Percentiles rank a stretch among this genome's conserved stretches.
phyloP scores from a whole-genome alignment of 2,329 filamentous ascomycete species.

The Arthrobotrys megalospora region DNA sequence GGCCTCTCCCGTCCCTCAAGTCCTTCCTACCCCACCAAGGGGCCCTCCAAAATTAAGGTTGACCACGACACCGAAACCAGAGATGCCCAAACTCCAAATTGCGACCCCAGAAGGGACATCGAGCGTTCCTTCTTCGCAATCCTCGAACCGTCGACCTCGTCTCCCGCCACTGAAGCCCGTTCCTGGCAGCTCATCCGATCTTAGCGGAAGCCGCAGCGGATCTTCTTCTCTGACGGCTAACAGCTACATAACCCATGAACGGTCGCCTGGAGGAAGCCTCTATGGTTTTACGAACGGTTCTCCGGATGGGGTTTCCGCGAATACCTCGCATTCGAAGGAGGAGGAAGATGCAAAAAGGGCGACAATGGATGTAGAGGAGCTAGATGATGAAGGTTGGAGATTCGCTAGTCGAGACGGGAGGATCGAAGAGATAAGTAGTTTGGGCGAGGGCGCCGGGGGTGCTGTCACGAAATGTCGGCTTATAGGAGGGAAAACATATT shows the following conservation, averaged over 20 bases:
- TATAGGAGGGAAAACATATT: slow-evolving; percentile 92
- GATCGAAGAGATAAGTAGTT: slow-evolving; percentile 87
- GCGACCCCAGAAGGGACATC: slow-evolving; percentile 52
- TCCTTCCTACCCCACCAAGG: slow-evolving; percentile 56
- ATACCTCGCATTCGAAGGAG: slow-evolving; percentile 60
- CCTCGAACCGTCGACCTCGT: slow-evolving; percentile 43
- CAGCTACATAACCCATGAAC: slow-evolving; percentile 54
- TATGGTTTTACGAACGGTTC: slow-evolving; percentile 59
- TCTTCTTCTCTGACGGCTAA: slow-evolving; percentile 46
- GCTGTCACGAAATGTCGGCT: slow-evolving; percentile 92
- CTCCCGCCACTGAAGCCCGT: slow-evolving; percentile 47
- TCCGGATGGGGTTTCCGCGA: slow-evolving; percentile 49
- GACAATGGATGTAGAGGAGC: slow-evolving; percentile 83
- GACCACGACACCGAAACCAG: slow-evolving; percentile 62
- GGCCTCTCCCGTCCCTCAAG: slow-evolving; percentile 52
- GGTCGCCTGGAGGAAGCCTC: slow-evolving; percentile 54
- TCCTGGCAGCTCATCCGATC: slow-evolving; percentile 50
- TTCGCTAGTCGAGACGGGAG: slow-evolving; percentile 90
- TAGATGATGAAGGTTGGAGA: slow-evolving; percentile 95
- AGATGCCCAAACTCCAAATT: slow-evolving; percentile 57
- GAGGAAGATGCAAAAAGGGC: slow-evolving; percentile 60
- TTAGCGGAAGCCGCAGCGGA: slow-evolving; percentile 25
- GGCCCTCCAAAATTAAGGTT: slow-evolving; percentile 64
- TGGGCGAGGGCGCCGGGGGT: slow-evolving; percentile 95
- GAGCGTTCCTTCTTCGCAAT: slow-evolving; percentile 56